A percentile compares a stretch with the other conserved stretches of the same genome.
phyloP scores from a whole-genome alignment of 306 rosid species.

The Abrus precatorius region DNA sequence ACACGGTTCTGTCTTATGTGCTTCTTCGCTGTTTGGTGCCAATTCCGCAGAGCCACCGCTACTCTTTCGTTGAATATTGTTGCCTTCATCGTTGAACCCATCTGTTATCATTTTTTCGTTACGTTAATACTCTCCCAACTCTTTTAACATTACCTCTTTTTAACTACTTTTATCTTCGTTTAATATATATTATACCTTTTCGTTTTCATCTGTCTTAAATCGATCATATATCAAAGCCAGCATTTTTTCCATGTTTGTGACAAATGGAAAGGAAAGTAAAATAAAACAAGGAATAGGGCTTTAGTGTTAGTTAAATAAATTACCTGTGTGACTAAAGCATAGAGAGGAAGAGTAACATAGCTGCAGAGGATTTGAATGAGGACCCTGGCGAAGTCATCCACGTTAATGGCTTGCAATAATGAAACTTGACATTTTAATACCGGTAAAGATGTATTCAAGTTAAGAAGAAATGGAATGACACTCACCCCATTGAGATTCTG shows the following conservation, averaged over 20 bases:
- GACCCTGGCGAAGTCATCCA: slow-evolving; percentile 56
- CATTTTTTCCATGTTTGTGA: too few species aligned
- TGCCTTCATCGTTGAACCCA: slow-evolving; percentile 89
- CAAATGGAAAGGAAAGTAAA: too few species aligned
- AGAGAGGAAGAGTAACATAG: slow-evolving; percentile 90
- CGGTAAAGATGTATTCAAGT: not conserved
- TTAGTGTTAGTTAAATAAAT: not conserved
- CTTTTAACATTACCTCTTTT: too few species aligned
- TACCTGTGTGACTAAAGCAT: slow-evolving; percentile 95
- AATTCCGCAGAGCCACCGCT: slow-evolving; percentile 69
- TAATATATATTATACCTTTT: too few species aligned
- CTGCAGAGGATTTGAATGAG: slow-evolving; percentile 85
- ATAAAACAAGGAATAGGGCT: not conserved
- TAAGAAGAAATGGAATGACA: not conserved
- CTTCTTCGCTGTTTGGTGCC: slow-evolving; percentile 81
- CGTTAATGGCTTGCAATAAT: not conserved
- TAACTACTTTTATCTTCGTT: too few species aligned
- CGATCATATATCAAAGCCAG: too few species aligned
- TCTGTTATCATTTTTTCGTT: slow-evolving; percentile 50
- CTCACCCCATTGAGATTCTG: slow-evolving; percentile 88
- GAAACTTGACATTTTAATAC: not conserved
- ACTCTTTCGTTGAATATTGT: slow-evolving; percentile 86
- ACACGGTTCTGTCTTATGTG: slow-evolving; percentile 62
- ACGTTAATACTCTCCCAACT: too few species aligned
- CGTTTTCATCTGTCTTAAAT: too few species aligned